phyloP scores from a whole-genome alignment of 83 land plant species.

The Larix sibirica region DNA sequence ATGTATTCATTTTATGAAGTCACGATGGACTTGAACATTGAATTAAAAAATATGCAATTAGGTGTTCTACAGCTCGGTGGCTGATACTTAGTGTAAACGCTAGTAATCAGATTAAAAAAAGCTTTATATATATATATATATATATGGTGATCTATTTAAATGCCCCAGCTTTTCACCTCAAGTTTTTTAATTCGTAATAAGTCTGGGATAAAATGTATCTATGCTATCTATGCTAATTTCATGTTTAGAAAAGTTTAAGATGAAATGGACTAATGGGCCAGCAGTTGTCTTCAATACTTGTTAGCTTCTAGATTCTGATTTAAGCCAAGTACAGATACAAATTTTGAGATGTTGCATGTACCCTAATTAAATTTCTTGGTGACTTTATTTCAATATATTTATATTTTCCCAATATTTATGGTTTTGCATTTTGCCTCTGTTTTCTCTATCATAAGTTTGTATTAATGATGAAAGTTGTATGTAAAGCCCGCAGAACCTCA shows the following conservation, averaged over 20 bases:
- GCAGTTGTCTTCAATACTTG: neutral
- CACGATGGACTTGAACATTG: too few relatives aligned
- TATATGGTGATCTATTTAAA: neutral
- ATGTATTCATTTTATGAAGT: too few relatives aligned
- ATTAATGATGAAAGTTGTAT: neutral
- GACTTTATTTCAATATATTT: neutral
- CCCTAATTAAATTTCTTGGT: neutral
- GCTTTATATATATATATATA: too few relatives aligned
- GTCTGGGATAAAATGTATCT: neutral
- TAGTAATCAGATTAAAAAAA: too few relatives aligned
- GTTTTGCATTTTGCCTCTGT: neutral
- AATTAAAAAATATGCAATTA: too few relatives aligned
- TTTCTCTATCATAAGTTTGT: neutral
- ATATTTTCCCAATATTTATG: neutral
- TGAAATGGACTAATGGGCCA: neutral
- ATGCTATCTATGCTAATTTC: too few relatives aligned
- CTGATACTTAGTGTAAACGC: too few relatives aligned
- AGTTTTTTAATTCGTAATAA: neutral
- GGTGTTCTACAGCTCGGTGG: too few relatives aligned
- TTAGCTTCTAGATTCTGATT: neutral
- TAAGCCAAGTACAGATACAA: neutral
- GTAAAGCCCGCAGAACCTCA: conserved; percentile 11
- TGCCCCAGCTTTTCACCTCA: neutral
- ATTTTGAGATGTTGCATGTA: neutral
- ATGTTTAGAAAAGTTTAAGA: too few relatives aligned